These are phyloP conservation scores for Medicago lupulina DNA, from an alignment of 306 rosid genomes.

Conservation along the genomic window DNA sequence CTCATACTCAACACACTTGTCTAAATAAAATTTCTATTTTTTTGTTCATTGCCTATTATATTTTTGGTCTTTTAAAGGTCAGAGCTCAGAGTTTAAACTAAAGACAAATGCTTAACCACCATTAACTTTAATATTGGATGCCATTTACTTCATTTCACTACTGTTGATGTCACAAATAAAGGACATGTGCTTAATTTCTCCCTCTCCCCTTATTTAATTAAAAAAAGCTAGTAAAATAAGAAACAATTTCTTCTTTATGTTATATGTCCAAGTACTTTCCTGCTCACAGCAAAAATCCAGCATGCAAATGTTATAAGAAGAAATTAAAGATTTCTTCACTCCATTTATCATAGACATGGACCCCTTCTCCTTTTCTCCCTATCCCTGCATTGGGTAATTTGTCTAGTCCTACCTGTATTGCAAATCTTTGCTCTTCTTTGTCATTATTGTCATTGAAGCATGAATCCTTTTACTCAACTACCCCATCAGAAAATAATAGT, in stretches of 20 bases:
- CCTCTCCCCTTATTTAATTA: not conserved
- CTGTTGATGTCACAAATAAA: conserved; percentile 32
- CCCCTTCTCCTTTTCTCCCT: conserved; percentile 35
- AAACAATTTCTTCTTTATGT: conserved; percentile 32
- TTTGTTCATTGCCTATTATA: not conserved
- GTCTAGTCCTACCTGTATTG: not conserved
- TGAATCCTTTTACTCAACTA: conserved; percentile 24
- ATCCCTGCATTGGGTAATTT: conserved; percentile 29
- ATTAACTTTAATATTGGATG: conserved; percentile 12
- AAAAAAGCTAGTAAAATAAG: not conserved
- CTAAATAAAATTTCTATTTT: not conserved
- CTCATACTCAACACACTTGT: not conserved
- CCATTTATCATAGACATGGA: conserved; percentile 38
- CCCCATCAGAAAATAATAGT: conserved; percentile 23
- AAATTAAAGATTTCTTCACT: conserved; percentile 40
- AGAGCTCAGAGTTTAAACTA: not conserved
- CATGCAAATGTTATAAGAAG: conserved; percentile 43
- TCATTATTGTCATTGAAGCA: conserved; percentile 18
- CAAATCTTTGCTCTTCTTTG: conserved; percentile 30
- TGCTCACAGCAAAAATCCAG: conserved; percentile 44
- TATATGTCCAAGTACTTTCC: conserved; percentile 46
- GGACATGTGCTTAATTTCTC: conserved; percentile 24
- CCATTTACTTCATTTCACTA: conserved; percentile 12
- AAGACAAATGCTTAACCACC: conserved; percentile 13
- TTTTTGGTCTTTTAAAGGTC: not conserved